Evolutionary conservation across 148 eudicot genomes (phyloP), one percentile per base, ranked within the genome.

Genomic region (Amaranthus cruentus): DNA sequence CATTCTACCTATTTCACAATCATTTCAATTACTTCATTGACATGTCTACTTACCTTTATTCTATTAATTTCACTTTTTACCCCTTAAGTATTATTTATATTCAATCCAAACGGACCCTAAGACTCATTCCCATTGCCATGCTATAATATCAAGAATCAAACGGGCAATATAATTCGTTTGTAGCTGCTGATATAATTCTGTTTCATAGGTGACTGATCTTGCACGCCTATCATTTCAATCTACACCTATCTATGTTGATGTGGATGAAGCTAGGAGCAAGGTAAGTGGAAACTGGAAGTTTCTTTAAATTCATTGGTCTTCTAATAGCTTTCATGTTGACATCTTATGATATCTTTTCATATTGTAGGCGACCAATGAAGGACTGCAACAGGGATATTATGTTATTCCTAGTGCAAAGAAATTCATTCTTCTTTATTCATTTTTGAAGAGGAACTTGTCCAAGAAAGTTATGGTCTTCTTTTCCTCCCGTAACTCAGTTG

Each of bases 381-480:
- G 99, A 59, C 83, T 95, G 69, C 88, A 88, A 74, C 99, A 95
- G 84, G 99, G 97, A 55, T 95, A 86, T 75, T 87, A 91, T 83
- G 85, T 88, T 71, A 84, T 92, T 71, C 92, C 90, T 43, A 85
- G 97, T 83, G 90, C 87, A 63, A 87, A 86, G 78, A 92, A 97
- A 90, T 83, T 92, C 81, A 9, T 85, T 59, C 88, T 90, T 49
- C 92, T 95, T 15, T 95, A 92, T 79, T 83, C 92, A 59, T 95
- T 95, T 82, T 79, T 95, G 80, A 92, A 87, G 83, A 83, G 87
- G 80, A 85, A 92, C 66, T 70, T 69, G 46, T 75, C 89, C 38
- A 90, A 92, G 84, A 95, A 95, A 84, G 87, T 92, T 69, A 90
- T 95, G 97, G 99, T 95, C 74, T 95, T 95, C 86, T 95, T 95